phyloP scores from a whole-genome alignment of 129 eudicot genomes.

The Arctium lappa region DNA sequence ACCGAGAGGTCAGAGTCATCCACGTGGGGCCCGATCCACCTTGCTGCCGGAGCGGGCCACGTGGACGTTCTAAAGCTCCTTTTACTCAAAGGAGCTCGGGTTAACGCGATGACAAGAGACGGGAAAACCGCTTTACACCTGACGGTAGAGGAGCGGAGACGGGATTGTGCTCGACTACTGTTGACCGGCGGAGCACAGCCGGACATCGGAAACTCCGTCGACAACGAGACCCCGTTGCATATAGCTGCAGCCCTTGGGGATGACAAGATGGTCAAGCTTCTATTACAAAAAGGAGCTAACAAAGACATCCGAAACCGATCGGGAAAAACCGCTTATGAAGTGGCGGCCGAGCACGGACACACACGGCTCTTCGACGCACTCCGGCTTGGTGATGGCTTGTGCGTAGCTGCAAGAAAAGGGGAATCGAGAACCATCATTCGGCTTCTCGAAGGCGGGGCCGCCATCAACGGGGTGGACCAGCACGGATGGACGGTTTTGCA shows the following conservation, averaged over 20 bases:
- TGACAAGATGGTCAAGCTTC: slow-evolving; percentile 64
- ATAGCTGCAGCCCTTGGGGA: slow-evolving; percentile 64
- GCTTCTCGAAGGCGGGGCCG: slow-evolving; percentile 61
- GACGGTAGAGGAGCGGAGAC: slow-evolving; percentile 62
- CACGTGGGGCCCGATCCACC: slow-evolving; percentile 64
- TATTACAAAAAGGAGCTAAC: slow-evolving; percentile 67
- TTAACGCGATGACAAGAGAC: slow-evolving; percentile 50
- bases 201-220: slow-evolving; percentile 33
- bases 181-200: slow-evolving; percentile 40
- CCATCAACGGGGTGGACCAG: slow-evolving; percentile 62
- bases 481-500: slow-evolving; percentile 84
- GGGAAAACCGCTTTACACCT: slow-evolving; percentile 69
- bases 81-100: slow-evolving; percentile 46
- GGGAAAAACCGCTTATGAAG: slow-evolving; percentile 69
- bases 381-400: slow-evolving; percentile 56
- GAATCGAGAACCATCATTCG: slow-evolving; percentile 48
- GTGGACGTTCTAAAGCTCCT: slow-evolving; percentile 58
- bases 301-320: slow-evolving; percentile 56
- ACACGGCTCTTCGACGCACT: slow-evolving; percentile 52
- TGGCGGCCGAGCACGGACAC: slow-evolving; percentile 74
- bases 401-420: slow-evolving; percentile 64
- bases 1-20: slow-evolving; percentile 49
- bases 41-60: slow-evolving; percentile 60
- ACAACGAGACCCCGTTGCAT: slow-evolving; percentile 65
- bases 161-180: slow-evolving; percentile 56